phyloP scores from a whole-genome alignment of 306 rosid species.

The Hylodesmum podocarpum region DNA sequence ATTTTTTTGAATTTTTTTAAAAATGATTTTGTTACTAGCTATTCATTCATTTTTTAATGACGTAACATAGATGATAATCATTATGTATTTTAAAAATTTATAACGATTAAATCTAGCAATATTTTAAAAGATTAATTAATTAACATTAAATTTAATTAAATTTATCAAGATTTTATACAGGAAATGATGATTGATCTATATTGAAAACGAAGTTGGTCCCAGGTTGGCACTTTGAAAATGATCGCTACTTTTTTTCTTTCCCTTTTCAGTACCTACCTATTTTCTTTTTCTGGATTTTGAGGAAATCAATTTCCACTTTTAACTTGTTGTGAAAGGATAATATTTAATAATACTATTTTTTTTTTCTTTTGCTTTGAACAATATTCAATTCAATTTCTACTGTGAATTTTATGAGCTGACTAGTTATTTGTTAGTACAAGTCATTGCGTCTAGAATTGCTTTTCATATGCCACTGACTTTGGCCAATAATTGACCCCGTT shows the following conservation, averaged over 20 bases:
- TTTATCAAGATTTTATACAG: neutral
- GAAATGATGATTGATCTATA: constrained; percentile 29
- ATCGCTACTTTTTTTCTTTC: neutral
- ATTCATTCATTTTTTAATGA: neutral
- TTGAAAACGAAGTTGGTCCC: constrained; percentile 43
- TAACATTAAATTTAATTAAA: neutral
- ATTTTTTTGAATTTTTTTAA: neutral
- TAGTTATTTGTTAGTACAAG: constrained; percentile 5
- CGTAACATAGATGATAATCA: neutral
- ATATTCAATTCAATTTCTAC: neutral
- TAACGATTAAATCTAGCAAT: neutral
- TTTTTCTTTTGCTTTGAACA: neutral
- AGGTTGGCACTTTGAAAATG: constrained; percentile 17
- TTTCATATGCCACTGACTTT: constrained; percentile 17
- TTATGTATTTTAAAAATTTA: too few species aligned
- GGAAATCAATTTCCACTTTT: neutral
- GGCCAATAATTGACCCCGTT: constrained; percentile 18
- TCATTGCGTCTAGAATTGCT: constrained; percentile 1
- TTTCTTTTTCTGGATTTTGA: neutral
- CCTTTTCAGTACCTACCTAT: neutral
- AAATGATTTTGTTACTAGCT: neutral
- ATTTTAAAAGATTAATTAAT: neutral
- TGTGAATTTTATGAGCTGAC: neutral
- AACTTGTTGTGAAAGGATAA: neutral
- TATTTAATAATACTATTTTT: neutral